Percentiles rank a stretch among this genome's conserved stretches.
phyloP scores from a whole-genome alignment of 2,329 filamentous ascomycete genomes.

The Aureobasidium mangrovei region DNA sequence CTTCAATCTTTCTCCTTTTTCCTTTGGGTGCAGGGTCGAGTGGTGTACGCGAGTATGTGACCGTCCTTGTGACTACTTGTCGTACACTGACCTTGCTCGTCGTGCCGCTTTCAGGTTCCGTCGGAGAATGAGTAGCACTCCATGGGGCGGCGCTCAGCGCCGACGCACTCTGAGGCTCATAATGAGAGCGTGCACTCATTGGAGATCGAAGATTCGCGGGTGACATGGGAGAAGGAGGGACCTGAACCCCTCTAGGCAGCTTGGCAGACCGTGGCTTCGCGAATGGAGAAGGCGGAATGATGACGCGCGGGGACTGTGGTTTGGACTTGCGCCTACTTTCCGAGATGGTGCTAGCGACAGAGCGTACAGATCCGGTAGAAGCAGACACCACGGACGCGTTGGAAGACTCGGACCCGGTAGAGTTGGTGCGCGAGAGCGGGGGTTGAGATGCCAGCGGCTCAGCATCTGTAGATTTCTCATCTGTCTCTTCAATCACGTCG shows the following conservation, averaged over 20 bases:
- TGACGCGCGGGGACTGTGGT: slow-evolving; percentile 33
- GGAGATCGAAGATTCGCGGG: slow-evolving; percentile 56
- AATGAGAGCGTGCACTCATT: slow-evolving; percentile 48
- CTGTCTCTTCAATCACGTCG: slow-evolving; percentile 21
- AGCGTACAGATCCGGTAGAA: slow-evolving; percentile 8
- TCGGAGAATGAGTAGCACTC: slow-evolving; percentile 17
- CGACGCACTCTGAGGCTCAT: slow-evolving; percentile 61
- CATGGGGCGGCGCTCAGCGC: slow-evolving; percentile 28
- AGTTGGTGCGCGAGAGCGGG: slow-evolving; percentile 28
- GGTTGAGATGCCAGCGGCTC: slow-evolving; percentile 26
- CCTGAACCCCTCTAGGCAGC: slow-evolving; percentile 58
- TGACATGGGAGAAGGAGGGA: slow-evolving; percentile 69
- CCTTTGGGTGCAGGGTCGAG: slow-evolving; percentile 87
- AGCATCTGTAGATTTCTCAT: slow-evolving; percentile 25
- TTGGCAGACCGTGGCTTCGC: slow-evolving; percentile 49
- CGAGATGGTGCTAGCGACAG: slow-evolving; percentile 11
- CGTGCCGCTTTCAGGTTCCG: slow-evolving; percentile 10
- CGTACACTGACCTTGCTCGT: slow-evolving; percentile 56
- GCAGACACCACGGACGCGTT: slow-evolving; percentile 15
- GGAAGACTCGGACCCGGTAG: slow-evolving; percentile 22
- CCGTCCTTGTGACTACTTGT: slow-evolving; percentile 88
- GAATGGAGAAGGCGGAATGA: slow-evolving; percentile 34
- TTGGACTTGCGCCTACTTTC: slow-evolving; percentile 12
- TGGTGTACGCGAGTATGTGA: slow-evolving; percentile 66
- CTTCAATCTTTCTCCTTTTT: slow-evolving; percentile 69